Percentiles rank a stretch among this genome's conserved stretches.
These are phyloP conservation scores for Cerrena zonata DNA, from an alignment of 1,284 basidiomycete species.

Conservation along the genomic window DNA sequence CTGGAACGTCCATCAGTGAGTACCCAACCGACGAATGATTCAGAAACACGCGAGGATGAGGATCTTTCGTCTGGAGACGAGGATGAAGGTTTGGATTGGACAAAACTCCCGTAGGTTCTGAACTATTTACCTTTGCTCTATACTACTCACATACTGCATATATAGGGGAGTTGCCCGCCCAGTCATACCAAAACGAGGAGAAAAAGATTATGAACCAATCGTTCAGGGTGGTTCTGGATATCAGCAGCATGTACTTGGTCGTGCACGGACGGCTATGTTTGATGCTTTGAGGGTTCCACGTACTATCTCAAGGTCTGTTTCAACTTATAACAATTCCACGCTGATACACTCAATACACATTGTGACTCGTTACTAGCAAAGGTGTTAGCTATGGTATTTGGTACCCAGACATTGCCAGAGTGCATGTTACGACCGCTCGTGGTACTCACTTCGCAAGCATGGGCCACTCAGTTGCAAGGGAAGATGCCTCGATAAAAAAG, in stretches of 20 bases:
- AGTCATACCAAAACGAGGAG: constrained; percentile 84
- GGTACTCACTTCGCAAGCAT: constrained; percentile 76
- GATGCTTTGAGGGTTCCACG: constrained; percentile 70
- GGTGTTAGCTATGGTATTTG: constrained; percentile 69
- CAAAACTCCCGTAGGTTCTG: constrained; percentile 41
- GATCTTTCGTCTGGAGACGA: constrained; percentile 49
- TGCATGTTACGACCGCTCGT: constrained; percentile 62
- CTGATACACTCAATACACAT: neutral
- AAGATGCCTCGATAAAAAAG: constrained; percentile 29
- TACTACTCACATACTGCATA: constrained; percentile 5
- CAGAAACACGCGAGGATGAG: constrained; percentile 38
- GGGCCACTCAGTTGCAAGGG: constrained; percentile 64
- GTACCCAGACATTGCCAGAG: constrained; percentile 58
- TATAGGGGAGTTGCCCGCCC: constrained; percentile 29
- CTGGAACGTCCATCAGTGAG: constrained; percentile 25
- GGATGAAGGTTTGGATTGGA: constrained; percentile 56
- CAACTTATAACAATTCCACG: neutral
- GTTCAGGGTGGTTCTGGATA: constrained; percentile 70
- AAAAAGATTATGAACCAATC: constrained; percentile 92
- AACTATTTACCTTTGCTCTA: too few species aligned
- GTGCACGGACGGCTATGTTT: constrained; percentile 77
- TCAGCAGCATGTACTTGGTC: constrained; percentile 71
- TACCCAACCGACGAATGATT: constrained; percentile 12
- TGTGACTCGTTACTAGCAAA: constrained; percentile 45
- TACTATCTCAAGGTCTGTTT: constrained; percentile 63